Conservation (phyloP, 2,329 filamentous ascomycete species). For the Apiospora arundinis region DNA sequence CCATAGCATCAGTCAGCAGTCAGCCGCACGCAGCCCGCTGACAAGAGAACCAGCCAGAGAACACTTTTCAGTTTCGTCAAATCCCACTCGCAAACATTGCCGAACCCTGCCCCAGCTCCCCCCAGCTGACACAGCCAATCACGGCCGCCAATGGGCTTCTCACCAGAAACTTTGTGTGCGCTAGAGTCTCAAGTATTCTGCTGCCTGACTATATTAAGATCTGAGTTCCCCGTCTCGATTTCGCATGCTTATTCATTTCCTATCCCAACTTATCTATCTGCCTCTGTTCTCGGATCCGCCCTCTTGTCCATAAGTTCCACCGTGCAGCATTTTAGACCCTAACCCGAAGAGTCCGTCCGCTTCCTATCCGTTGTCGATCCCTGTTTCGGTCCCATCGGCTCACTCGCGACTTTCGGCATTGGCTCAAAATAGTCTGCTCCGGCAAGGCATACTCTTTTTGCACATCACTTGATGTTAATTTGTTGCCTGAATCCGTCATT, state of each 20-base stretch:
- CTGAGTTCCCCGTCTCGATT: background rate
- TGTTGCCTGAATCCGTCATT: background rate
- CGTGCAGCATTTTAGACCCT: background rate
- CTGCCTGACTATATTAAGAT: slow-evolving; percentile 19
- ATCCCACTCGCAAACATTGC: background rate
- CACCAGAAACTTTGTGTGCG: background rate
- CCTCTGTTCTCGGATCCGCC: background rate
- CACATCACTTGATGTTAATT: background rate
- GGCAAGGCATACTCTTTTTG: background rate
- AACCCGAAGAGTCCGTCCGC: background rate
- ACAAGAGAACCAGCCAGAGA: background rate
- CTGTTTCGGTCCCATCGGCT: background rate
- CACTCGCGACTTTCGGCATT: background rate
- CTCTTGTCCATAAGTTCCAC: background rate
- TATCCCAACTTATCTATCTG: background rate
- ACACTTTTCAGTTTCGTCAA: too few relatives aligned
- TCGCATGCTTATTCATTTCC: background rate
- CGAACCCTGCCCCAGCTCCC: background rate
- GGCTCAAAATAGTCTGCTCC: background rate
- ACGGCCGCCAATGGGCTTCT: background rate
- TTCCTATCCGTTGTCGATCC: background rate
- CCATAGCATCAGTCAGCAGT: background rate
- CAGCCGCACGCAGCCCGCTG: background rate
- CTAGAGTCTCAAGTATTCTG: slow-evolving; percentile 10
- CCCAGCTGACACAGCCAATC: background rate